A percentile compares a stretch with the other conserved stretches of the same genome.
phyloP scores from a whole-genome alignment of 2,329 filamentous ascomycete species.

The Monosporascus sp. region DNA sequence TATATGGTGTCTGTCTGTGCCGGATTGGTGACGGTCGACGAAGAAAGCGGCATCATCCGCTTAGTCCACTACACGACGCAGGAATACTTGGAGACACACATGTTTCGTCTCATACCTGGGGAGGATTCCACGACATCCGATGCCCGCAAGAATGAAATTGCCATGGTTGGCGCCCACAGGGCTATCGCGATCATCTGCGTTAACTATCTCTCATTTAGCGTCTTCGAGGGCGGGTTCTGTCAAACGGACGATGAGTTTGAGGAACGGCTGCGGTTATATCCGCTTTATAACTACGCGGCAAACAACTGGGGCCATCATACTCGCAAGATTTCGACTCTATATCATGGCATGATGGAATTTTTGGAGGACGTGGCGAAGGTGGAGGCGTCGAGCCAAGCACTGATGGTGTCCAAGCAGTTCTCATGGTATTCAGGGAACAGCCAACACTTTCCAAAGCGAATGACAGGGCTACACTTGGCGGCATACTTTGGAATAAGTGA shows the following conservation, averaged over 20 bases:
- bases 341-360: not conserved
- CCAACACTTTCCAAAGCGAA: no score
- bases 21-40: conserved; percentile 34
- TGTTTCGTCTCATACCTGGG: no score
- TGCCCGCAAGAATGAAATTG: no score
- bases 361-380: not conserved
- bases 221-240: not conserved
- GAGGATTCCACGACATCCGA: no score
- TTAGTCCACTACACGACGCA: conserved; percentile 41
- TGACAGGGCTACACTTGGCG: no score
- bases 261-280: conserved; percentile 1
- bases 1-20: conserved; percentile 31
- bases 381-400: not conserved
- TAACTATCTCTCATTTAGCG: conserved; percentile 30
- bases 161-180: conserved; percentile 4
- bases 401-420: no score
- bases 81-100: conserved; percentile 32
- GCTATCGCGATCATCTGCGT: conserved; percentile 24
- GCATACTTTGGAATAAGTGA: no score
- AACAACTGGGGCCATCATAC: conserved; percentile 7
- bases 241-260: not conserved
- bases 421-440: no score
- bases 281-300: conserved; percentile 6
- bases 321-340: not conserved
- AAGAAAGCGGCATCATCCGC: conserved; percentile 30